Evolutionary conservation across 306 rosid species (phyloP), one percentile per base, ranked within the genome.

Genomic region (Bauhinia variegata): DNA sequence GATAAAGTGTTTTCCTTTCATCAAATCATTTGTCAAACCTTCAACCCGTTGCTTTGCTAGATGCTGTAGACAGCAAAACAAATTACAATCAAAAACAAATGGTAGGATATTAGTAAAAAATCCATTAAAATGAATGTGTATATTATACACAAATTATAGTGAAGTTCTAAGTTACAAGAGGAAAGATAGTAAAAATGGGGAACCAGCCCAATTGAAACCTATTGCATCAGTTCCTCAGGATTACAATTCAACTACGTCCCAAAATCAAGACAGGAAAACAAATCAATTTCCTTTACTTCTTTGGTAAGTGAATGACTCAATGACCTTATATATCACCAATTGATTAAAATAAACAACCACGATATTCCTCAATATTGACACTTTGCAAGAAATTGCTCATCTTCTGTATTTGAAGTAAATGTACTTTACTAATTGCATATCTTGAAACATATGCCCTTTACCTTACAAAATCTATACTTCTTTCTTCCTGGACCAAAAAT

Each of bases 1-100:
- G 68, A 90, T 77, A 78, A 87, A 76, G 84, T 90, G 96, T 75
- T 82, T 90, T 74, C 96, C 96, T 66, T 82, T 83, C 77, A 85
- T 58, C 57, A 90, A 68, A 69, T 90, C 89, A 56, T 65, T 79
- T 2, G 89, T 48, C 78, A 90, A 74, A 52, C 88, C 87, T 62
- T 71, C 86, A 19, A 83, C 39, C 58, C 79, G 78, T 55, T 90
- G 88, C 77, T 87, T 90, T 54, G 95, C 78, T 12, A 90, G 85
- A 65, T 90, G 95, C 96, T 90, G 88, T 14, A 68, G 47, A 68
- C 37, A 23, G 63, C 4, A 39, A 38, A 69, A 31, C 14, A 46
- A n/a, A 52, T 14, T 46, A 57, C 43, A 59, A 46, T 36, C 14
- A 17, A 58, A 42, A 65, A 38, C 36, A 60, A n/a, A n/a, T n/a